These are phyloP conservation scores for Yarrowia porcina DNA, from an alignment of 805 yeast genomes.

Conservation along the genomic window DNA sequence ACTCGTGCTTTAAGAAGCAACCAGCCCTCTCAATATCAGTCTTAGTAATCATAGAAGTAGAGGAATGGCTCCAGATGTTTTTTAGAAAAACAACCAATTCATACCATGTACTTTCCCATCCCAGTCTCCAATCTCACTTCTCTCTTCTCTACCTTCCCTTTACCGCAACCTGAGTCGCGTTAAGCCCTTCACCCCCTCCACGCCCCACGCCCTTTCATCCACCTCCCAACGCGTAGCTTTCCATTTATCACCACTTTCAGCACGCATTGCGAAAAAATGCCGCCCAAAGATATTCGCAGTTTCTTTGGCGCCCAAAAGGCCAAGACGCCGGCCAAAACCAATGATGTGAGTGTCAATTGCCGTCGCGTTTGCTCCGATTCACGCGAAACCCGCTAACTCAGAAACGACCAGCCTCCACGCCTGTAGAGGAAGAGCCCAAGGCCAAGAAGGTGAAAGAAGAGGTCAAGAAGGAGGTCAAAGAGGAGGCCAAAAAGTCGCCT, in stretches of 20 bases:
- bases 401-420: constrained; percentile 7
- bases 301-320: constrained; percentile 18
- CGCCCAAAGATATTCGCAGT: constrained; percentile 23
- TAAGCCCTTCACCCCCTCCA: too few relatives aligned
- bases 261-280: neutral
- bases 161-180: too few relatives aligned
- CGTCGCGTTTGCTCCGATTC: neutral
- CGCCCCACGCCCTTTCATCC: too few relatives aligned
- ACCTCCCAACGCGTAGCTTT: constrained; percentile 23
- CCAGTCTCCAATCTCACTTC: too few relatives aligned
- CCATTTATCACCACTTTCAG: neutral
- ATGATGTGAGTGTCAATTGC: constrained; percentile 6
- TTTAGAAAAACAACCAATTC: too few relatives aligned
- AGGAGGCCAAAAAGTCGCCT: neutral
- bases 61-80: too few relatives aligned
- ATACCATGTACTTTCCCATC: too few relatives aligned
- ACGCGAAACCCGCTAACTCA: neutral
- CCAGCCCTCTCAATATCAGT: too few relatives aligned
- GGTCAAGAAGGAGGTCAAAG: neutral
- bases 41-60: too few relatives aligned
- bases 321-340: neutral
- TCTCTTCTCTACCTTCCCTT: too few relatives aligned
- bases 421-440: neutral
- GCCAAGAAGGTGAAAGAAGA: neutral
- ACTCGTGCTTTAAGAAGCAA: too few relatives aligned